phyloP scores from a whole-genome alignment of 208 protist species.

The Acanthamoeba royreba region DNA sequence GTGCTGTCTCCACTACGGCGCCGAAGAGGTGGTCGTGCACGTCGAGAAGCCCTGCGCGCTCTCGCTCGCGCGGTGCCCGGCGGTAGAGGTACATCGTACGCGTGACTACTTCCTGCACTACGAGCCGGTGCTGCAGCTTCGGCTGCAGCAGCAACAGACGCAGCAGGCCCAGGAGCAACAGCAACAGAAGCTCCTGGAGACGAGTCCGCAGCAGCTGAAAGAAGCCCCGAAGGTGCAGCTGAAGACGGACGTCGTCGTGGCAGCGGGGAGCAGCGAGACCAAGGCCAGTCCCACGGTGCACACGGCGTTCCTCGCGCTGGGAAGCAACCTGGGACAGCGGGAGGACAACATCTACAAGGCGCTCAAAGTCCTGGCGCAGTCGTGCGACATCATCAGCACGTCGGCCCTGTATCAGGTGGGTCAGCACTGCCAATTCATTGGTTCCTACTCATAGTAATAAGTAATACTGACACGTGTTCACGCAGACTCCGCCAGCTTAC shows the following conservation, averaged over 20 bases:
- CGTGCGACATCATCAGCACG: not conserved
- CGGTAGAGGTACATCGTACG: slow-evolving; percentile 53
- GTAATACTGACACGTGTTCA: not conserved
- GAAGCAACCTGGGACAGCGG: slow-evolving; percentile 17
- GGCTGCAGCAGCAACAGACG: not conserved
- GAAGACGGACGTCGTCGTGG: not conserved
- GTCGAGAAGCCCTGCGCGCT: slow-evolving; percentile 61
- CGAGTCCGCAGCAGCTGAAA: not conserved
- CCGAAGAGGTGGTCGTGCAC: slow-evolving; percentile 45
- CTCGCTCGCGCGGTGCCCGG: slow-evolving; percentile 57
- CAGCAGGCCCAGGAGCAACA: not conserved
- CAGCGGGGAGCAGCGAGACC: not conserved
- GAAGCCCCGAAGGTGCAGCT: not conserved
- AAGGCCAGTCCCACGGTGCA: not conserved
- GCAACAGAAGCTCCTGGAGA: not conserved
- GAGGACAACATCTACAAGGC: slow-evolving; percentile 42
- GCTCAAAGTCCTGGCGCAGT: not conserved
- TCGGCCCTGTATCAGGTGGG: slow-evolving; percentile 7
- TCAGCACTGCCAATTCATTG: not conserved
- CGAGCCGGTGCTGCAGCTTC: not conserved
- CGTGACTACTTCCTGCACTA: slow-evolving; percentile 46
- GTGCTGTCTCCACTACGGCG: not conserved
- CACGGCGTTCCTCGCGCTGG: not conserved
- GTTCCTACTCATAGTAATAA: not conserved
- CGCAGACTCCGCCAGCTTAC: slow-evolving; percentile 49